Base-by-base conservation (phyloP, 176 grass and related monocot genomes). In the Typha latifolia region DNA sequence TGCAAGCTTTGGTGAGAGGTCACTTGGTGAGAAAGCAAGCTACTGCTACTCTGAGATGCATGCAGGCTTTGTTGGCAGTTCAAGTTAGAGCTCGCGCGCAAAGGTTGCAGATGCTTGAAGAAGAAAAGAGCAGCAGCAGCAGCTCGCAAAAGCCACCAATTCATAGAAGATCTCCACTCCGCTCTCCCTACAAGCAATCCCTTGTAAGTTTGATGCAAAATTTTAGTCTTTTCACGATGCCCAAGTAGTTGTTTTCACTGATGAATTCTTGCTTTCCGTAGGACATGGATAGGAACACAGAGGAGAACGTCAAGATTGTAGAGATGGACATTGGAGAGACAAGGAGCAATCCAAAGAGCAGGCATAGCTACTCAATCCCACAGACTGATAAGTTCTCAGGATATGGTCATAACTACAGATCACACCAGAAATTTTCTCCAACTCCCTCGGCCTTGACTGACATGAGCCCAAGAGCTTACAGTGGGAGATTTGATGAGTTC, bases 21-120 rank as follows among this genome's bases (percentile, higher is more conserved):
- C 84, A 88, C 51, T 72, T 91, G n/a, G 91, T 96, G 74, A 73
- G 91, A 87, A 91, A 86, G 82, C 91, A 96, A 68, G 84, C 91
- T 8, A 80, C 63, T 10, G 72, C 82, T n/a, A 91, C 91, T 13
- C 87, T 96, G 49, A 84, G 82, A 2, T 86, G 91, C 70, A 91
- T 96, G 91, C 80, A 96, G 68, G 91, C 87, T 47, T 74, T 96
- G 3, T 66, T 96, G 8, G 61, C 67, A 5, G 91, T 84, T 29
- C 91, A 88, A 78, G 81, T 69, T 31, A 73, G 86, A 70, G 81
- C 86, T 69, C 84, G 81, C 29, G 86, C 76, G 1, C 84, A 82
- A 69, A 83, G 79, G 49, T 67, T 88, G 51, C 77, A 77, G 21
- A 71, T 73, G 11, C 61, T 76, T 26, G 84, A 87, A 16, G 81